Conservation (phyloP, 257 asterid species). For the Vinca minor region DNA sequence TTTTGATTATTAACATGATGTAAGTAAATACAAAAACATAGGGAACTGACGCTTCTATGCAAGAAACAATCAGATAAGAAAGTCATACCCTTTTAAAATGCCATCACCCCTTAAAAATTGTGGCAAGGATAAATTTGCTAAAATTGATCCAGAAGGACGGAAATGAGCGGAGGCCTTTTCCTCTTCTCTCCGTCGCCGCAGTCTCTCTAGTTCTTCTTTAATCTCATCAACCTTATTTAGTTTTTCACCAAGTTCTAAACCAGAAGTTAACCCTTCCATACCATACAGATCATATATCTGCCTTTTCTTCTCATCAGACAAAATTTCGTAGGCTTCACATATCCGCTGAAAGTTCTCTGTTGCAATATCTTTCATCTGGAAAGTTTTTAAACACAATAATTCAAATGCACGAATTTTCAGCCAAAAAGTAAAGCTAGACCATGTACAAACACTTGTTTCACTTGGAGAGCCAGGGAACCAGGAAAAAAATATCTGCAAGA, state of each 20-base stretch:
- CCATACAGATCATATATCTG: slow-evolving; percentile 87
- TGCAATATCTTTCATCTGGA: slow-evolving; percentile 91
- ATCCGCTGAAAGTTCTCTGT: slow-evolving; percentile 95
- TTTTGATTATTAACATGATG: no score
- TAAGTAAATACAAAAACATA: no score
- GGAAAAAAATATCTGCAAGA: slow-evolving; percentile 5
- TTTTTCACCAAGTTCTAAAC: slow-evolving; percentile 85
- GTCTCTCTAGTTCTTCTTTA: slow-evolving; percentile 87
- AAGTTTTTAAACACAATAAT: background rate
- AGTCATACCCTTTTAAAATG: slow-evolving; percentile 74
- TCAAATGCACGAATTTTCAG: background rate
- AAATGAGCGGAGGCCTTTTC: slow-evolving; percentile 53
- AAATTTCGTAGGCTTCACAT: slow-evolving; percentile 93
- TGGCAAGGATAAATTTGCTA: slow-evolving; percentile 79
- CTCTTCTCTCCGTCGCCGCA: slow-evolving; percentile 57
- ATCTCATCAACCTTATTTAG: slow-evolving; percentile 75
- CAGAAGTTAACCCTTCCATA: slow-evolving; percentile 89
- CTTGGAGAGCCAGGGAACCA: background rate
- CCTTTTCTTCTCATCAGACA: slow-evolving; percentile 70
- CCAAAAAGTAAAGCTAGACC: background rate
- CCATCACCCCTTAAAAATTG: slow-evolving; percentile 72
- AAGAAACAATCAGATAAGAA: background rate
- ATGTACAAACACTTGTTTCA: background rate
- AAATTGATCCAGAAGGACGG: slow-evolving; percentile 69
- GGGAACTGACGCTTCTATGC: background rate